Base-by-base conservation (phyloP, 2,329 filamentous ascomycete genomes). In the Penicillium hesseltinei region DNA sequence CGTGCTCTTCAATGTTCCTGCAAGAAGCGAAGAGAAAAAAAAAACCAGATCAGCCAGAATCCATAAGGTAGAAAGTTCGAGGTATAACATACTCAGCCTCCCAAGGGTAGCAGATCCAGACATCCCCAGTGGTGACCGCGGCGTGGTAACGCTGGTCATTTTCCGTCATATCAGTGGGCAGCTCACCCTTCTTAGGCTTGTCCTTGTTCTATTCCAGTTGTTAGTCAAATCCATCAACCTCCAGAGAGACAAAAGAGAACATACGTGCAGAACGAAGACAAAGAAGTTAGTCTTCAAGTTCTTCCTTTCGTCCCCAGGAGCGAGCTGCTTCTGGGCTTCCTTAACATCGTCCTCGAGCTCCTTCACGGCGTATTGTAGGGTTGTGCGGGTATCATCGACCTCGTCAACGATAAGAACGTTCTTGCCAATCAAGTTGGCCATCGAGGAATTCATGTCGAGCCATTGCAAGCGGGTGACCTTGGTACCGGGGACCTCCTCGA, bases 41-140 rank as follows among this genome's bases (percentile, higher is more conserved):
- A 23, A 6, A 45, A 45, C 4, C 10, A 65, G 50, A 71, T 75
- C 60, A 71, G 57, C 23, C 43, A 45, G 13, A 27, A 51, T 54
- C 19, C 4, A 27, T 36, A 31, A 45, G 42, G 21, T n/a, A 56
- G 5, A 25, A 31, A 38, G 15, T 44, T 10, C 11, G 45, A n/a
- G 42, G 21, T 38, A 43, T 44, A 31, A 79, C 82, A 55, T 78
- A 85, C 82, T 78, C 88, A 43, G 94, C 94, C 80, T 97, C 94
- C 94, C 94, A 99, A 17, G 94, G 94, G 78, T 99, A 99, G 83
- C 91, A 95, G 74, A 97, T 97, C 94, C 94, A 99, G 64, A 92
- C 88, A 77, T 99, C 93, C n/a, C 84, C 85, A 33, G 95, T 90
- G 6, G 93, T 97, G 71, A 88, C 82, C 23, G 94, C 91, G 23